These are phyloP conservation scores for Colletotrichum eleusines DNA, from an alignment of 2,329 filamentous ascomycete species.

Conservation along the genomic window DNA sequence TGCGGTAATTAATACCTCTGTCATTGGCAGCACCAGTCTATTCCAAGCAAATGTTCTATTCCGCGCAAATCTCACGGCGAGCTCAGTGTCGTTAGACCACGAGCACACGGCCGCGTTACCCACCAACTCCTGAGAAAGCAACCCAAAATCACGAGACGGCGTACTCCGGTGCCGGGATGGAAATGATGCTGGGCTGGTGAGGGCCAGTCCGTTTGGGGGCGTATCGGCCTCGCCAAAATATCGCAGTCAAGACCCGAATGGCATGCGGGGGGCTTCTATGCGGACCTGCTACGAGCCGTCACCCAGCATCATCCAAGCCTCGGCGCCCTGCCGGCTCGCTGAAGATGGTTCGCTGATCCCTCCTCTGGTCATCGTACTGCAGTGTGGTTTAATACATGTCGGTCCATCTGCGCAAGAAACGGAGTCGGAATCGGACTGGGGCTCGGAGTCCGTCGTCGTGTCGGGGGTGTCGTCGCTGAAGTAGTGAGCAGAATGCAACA, in stretches of 20 bases:
- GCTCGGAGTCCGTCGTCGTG: conserved; percentile 47
- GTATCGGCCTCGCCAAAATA: conserved; percentile 47
- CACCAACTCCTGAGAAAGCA: conserved; percentile 1
- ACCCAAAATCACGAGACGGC: neutral
- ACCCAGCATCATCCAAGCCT: conserved; percentile 58
- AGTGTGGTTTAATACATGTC: conserved; percentile 40
- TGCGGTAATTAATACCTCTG: neutral
- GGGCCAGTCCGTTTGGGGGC: conserved; percentile 54
- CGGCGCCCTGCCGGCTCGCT: conserved; percentile 44
- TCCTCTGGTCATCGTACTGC: conserved; percentile 24
- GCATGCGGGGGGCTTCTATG: conserved; percentile 48
- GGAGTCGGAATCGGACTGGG: neutral
- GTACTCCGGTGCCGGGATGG: conserved; percentile 2
- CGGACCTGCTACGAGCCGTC: conserved; percentile 62
- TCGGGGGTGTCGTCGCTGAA: conserved; percentile 54
- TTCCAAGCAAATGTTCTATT: neutral
- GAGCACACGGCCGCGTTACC: conserved; percentile 29
- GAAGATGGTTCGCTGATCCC: conserved; percentile 46
- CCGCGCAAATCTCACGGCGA: conserved; percentile 6
- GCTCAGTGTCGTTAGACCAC: conserved; percentile 23
- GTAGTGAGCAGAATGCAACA: conserved; percentile 49
- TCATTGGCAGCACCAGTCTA: neutral
- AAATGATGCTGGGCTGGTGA: conserved; percentile 43
- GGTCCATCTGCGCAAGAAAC: conserved; percentile 49
- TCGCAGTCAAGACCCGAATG: conserved; percentile 47